Conservation (phyloP, 805 yeast genomes). For the Saitoella complicata region DNA sequence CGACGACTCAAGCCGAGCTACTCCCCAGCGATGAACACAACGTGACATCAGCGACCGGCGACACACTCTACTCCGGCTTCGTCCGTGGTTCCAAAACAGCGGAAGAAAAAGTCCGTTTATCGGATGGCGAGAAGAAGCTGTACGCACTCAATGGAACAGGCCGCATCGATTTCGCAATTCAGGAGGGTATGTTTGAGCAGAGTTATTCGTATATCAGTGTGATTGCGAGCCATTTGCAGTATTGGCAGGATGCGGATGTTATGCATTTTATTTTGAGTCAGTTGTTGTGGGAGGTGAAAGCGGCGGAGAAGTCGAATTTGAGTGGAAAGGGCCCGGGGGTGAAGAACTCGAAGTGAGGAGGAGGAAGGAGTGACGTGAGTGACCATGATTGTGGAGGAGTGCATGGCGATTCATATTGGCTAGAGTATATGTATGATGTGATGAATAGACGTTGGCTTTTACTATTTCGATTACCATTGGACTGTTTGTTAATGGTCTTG, state of each 20-base stretch:
- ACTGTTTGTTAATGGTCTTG: no score
- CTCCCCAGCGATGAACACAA: neutral
- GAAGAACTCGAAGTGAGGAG: no score
- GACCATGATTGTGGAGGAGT: no score
- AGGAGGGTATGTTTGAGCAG: constrained; percentile 55
- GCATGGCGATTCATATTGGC: no score
- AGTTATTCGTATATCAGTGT: constrained; percentile 33
- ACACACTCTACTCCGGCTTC: constrained; percentile 11
- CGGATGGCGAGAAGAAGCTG: constrained; percentile 22
- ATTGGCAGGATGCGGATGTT: constrained; percentile 73
- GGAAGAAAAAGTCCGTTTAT: constrained; percentile 5
- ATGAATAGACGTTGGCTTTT: no score
- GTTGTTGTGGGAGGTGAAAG: constrained; percentile 16
- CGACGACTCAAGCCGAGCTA: neutral
- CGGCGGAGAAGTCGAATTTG: no score
- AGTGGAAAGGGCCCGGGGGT: no score
- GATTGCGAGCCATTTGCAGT: constrained; percentile 70
- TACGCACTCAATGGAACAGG: constrained; percentile 48
- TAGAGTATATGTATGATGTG: no score
- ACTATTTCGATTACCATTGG: no score
- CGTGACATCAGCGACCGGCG: neutral
- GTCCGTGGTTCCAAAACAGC: constrained; percentile 8
- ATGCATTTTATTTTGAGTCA: constrained; percentile 64
- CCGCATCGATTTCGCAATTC: constrained; percentile 65
- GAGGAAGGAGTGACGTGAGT: no score